Conservation (phyloP, 176 grass and related monocot genomes). For the Sorghum bicolor region Sorghum_bicolor_NCBIv3 NC_012870.2:5685001-5685500, state of each 20-base stretch:
- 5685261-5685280: too few relatives aligned
- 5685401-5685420: neutral
- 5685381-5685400: neutral
- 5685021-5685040: conserved; percentile 30
- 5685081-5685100: neutral
- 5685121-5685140: neutral
- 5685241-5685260: neutral
- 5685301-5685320: neutral
- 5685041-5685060: conserved; percentile 37
- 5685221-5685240: neutral
- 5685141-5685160: conserved; percentile 4
- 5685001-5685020: neutral
- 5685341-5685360: neutral
- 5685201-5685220: neutral
- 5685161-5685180: conserved; percentile 8
- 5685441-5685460: neutral
- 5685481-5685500: too few relatives aligned
- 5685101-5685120: conserved; percentile 20
- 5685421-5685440: neutral
- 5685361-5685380: neutral
- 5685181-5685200: neutral
- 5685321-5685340: neutral
- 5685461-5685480: neutral
- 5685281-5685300: too few relatives aligned
- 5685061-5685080: conserved; percentile 7